Conservation (phyloP, 805 yeast genomes). For the Nakazawaea ambrosiae region DNA sequence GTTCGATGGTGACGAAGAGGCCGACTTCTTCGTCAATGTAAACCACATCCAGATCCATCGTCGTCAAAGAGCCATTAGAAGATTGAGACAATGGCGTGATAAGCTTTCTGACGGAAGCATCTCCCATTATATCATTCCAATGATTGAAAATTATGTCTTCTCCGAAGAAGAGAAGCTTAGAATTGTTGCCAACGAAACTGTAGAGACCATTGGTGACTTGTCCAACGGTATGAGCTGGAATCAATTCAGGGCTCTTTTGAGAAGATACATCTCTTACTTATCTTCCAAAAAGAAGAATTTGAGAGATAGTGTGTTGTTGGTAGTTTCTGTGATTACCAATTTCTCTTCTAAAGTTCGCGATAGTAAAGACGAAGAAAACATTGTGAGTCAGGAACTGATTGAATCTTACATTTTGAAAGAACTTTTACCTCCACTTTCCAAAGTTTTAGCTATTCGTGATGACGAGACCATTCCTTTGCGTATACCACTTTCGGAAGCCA, state of each 20-base stretch:
- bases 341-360: conserved; percentile 7
- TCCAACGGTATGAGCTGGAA: conserved; percentile 61
- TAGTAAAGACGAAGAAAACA: neutral
- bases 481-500: conserved; percentile 75
- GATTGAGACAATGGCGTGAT: conserved; percentile 43
- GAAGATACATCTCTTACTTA: conserved; percentile 53
- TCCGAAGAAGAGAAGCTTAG: conserved; percentile 51
- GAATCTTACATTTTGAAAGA: conserved; percentile 47
- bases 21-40: conserved; percentile 62
- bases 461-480: conserved; percentile 74
- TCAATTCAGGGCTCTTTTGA: conserved; percentile 70
- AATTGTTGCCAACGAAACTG: conserved; percentile 59
- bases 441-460: conserved; percentile 54
- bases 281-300: conserved; percentile 36
- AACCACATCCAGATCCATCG: conserved; percentile 80
- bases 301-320: conserved; percentile 46
- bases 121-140: conserved; percentile 77
- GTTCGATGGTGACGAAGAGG: conserved; percentile 69
- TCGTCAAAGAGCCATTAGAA: conserved; percentile 76
- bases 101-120: conserved; percentile 49
- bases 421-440: conserved; percentile 54
- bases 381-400: conserved; percentile 23
- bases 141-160: conserved; percentile 73
- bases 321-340: conserved; percentile 46
- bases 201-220: conserved; percentile 53